A percentile compares a stretch with the other conserved stretches of the same genome.
These are phyloP conservation scores for Blastobotrys buckinghamii DNA, from an alignment of 1,139 yeast genomes.

Conservation along the genomic window DNA sequence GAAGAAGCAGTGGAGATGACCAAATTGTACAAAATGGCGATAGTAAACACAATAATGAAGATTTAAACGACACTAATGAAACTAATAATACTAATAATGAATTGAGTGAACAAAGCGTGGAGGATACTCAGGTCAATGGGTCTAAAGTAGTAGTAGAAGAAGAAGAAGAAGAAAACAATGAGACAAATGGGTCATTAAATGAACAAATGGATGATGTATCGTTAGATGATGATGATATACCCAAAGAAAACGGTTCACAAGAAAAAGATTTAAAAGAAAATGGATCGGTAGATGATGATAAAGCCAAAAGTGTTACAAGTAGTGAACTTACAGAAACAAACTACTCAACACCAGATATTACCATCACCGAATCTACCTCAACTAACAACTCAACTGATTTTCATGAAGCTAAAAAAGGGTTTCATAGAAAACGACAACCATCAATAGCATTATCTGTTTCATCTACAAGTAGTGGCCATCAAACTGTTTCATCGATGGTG, in stretches of 20 bases:
- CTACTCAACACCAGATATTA: not conserved
- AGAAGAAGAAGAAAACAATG: not conserved
- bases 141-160: not conserved
- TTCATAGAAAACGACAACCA: constrained; percentile 11
- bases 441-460: constrained; percentile 30
- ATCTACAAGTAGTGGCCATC: constrained; percentile 25
- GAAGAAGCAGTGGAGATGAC: not conserved
- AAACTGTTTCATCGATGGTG: constrained; percentile 33
- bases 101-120: not conserved
- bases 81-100: not conserved
- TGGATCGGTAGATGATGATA: not conserved
- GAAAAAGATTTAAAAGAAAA: not conserved
- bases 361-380: not conserved
- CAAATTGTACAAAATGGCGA: not conserved
- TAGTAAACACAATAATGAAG: not conserved
- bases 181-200: not conserved
- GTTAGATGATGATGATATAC: too few relatives aligned
- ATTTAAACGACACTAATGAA: not conserved
- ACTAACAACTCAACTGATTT: not conserved
- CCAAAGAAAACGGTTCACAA: not conserved
- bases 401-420: not conserved
- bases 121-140: not conserved
- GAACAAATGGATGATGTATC: not conserved
- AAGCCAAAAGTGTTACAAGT: not conserved
- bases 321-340: not conserved